Base-by-base conservation (phyloP, 352 stramenopile species). In the Pythium oligandrum region DNA sequence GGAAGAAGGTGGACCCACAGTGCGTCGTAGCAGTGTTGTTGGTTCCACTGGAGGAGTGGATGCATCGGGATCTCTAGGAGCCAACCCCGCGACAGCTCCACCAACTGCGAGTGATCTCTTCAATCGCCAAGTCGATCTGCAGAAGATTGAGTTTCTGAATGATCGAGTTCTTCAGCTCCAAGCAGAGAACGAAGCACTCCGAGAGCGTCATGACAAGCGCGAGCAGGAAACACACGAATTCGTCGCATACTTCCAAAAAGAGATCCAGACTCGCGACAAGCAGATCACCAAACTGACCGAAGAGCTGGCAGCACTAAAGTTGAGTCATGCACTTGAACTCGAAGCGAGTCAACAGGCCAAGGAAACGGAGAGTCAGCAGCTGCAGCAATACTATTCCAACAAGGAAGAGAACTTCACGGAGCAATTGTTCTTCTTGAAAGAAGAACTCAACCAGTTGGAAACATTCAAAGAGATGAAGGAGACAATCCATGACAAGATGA, bases 141-240 rank as follows among this genome's bases (percentile, higher is more conserved):
- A 81, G 33, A 83, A 88, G 53, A 54, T 90, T 36, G 73, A 77
- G 38, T 68, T 74, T 32, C 73, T 95, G 44, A 78, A 70, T 12
- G 70, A 65, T 11, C 81, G 80, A 31, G 64, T 93, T 36, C 55
- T 75, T 4, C 66, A 86, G 32, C 55, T 93, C 36, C 74, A 89
- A 51, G 61, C 68, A 6, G 80, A 96, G 64, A 95, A 96, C 58
- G 83, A 93, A 45, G 69, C 63, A 4, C 55, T 96, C 26, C 78
- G 84, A 42, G 72, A 72, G 8, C 70, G 86, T 6, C 86, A 96
- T 44, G 75, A 84, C 37, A 96, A 95, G 69, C 76, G 75, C 30
- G 88, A 97, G 59, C 90, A 95, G 60, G 89, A 98, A 65, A 97
- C 88, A 8, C 86, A 97, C 62, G 91, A 98, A 68, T 97, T 98